Percentiles rank a stretch among this genome's conserved stretches.
Conservation (phyloP, 805 yeast genomes). For the Candida ovalis region DNA sequence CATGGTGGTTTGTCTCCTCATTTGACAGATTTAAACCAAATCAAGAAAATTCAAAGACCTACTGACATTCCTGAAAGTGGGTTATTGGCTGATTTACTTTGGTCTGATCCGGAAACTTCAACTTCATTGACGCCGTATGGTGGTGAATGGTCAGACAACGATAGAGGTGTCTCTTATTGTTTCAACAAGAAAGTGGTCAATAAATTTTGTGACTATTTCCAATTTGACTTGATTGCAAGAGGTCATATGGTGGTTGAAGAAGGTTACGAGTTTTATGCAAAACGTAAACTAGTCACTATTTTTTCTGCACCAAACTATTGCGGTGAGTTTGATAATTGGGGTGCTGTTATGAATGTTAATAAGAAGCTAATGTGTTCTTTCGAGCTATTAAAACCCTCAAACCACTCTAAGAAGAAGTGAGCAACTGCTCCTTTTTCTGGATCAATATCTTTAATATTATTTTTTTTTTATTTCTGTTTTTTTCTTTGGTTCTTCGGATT, state of each 20-base stretch:
- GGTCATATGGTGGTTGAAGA: constrained; percentile 92
- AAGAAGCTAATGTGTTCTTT: constrained; percentile 66
- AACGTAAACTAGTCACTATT: constrained; percentile 69
- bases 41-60: constrained; percentile 69
- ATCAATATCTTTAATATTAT: neutral
- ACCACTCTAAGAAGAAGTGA: constrained; percentile 11
- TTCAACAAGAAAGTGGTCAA: constrained; percentile 74
- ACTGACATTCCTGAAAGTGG: constrained; percentile 84
- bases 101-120: constrained; percentile 75
- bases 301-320: constrained; percentile 84
- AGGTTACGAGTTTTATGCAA: constrained; percentile 79
- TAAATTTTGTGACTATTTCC: constrained; percentile 58
- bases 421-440: neutral
- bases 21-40: constrained; percentile 58
- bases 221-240: constrained; percentile 72
- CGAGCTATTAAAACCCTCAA: constrained; percentile 58
- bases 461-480: neutral
- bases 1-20: constrained; percentile 79
- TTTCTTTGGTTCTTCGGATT: neutral
- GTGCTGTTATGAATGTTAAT: constrained; percentile 74
- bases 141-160: constrained; percentile 75
- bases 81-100: constrained; percentile 67
- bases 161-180: constrained; percentile 78
- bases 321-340: constrained; percentile 78
- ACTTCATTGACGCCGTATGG: constrained; percentile 2